Percentiles rank a stretch among this genome's conserved stretches.
Evolutionary conservation across 2,329 filamentous ascomycete species (phyloP).

Genomic region (Alternaria triticimaculans): DNA sequence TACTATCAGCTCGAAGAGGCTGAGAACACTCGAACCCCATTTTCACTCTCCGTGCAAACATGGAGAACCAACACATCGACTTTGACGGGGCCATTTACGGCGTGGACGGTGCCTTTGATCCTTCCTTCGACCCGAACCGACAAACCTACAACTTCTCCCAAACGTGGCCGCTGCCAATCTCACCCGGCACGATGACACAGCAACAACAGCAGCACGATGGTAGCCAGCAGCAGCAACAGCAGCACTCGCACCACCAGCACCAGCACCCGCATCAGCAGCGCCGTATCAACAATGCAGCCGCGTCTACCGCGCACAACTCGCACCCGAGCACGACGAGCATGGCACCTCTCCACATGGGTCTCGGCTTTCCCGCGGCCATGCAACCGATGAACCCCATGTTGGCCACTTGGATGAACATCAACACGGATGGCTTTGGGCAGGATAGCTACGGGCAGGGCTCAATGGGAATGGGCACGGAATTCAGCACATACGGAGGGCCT

Average conservation of each 20-base stretch:
- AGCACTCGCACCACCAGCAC: conserved; percentile 21
- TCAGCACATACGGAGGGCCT: conserved; percentile 49
- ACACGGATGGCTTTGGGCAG: conserved; percentile 38
- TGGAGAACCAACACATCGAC: conserved; percentile 53
- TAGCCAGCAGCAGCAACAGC: conserved; percentile 19
- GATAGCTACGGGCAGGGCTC: conserved; percentile 33
- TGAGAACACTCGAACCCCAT: conserved; percentile 36
- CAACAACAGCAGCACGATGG: conserved; percentile 22
- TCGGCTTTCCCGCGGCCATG: conserved; percentile 44
- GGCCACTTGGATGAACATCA: conserved; percentile 55
- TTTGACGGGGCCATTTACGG: conserved; percentile 46
- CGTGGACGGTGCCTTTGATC: conserved; percentile 48
- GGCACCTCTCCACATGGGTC: conserved; percentile 43
- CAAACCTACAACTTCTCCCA: conserved; percentile 39
- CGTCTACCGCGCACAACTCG: conserved; percentile 29
- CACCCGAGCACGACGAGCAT: conserved; percentile 38
- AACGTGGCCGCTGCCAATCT: conserved; percentile 49
- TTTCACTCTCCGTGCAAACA: conserved; percentile 37
- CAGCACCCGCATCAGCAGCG: conserved; percentile 36
- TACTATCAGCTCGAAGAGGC: conserved; percentile 45
- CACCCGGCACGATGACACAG: conserved; percentile 44
- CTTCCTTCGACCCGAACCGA: conserved; percentile 46
- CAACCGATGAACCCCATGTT: conserved; percentile 45
- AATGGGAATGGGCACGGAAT: conserved; percentile 47
- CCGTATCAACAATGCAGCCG: conserved; percentile 37